phyloP scores from a whole-genome alignment of 2,329 filamentous ascomycete genomes.

The Hysterium pulicare region DNA sequence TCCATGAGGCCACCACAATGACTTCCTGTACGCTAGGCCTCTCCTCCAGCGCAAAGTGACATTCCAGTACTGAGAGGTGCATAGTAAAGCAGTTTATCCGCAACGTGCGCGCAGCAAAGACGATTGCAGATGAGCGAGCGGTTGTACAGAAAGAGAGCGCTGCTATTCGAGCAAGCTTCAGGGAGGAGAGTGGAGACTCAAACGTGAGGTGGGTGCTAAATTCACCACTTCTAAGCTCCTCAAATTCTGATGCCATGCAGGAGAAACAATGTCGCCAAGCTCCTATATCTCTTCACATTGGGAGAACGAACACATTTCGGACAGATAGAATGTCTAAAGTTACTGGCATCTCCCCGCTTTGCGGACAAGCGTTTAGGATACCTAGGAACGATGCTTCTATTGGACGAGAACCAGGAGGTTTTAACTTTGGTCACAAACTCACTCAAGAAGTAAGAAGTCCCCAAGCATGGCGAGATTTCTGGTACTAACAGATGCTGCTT shows the following conservation, averaged over 20 bases:
- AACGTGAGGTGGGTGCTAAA: conserved; percentile 69
- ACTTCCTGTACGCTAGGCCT: conserved; percentile 52
- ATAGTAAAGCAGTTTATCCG: conserved; percentile 99
- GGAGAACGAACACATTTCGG: conserved; percentile 98
- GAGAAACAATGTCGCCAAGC: conserved; percentile 97
- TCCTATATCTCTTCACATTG: conserved; percentile 95
- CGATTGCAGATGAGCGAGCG: conserved; percentile 95
- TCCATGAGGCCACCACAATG: conserved; percentile 52
- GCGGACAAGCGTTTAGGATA: conserved; percentile 97
- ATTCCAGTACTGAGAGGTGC: conserved; percentile 25
- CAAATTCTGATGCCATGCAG: conserved; percentile 46
- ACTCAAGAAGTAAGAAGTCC: conserved; percentile 76
- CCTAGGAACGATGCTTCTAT: conserved; percentile 87
- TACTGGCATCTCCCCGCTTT: conserved; percentile 93
- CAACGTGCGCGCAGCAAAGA: conserved; percentile 97
- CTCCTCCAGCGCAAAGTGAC: conserved; percentile 14
- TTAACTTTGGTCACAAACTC: conserved; percentile 97
- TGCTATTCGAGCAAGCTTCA: conserved; percentile 93
- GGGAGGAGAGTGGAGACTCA: conserved; percentile 92
- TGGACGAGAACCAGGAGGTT: conserved; percentile 99
- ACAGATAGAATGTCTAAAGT: conserved; percentile 98
- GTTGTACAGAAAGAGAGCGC: conserved; percentile 99
- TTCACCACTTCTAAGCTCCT: conserved; percentile 6
- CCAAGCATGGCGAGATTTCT: not conserved
- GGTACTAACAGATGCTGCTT: not conserved